Conservation (phyloP, 192 early-diverging fungal genomes). For the Geranomyces variabilis region DNA sequence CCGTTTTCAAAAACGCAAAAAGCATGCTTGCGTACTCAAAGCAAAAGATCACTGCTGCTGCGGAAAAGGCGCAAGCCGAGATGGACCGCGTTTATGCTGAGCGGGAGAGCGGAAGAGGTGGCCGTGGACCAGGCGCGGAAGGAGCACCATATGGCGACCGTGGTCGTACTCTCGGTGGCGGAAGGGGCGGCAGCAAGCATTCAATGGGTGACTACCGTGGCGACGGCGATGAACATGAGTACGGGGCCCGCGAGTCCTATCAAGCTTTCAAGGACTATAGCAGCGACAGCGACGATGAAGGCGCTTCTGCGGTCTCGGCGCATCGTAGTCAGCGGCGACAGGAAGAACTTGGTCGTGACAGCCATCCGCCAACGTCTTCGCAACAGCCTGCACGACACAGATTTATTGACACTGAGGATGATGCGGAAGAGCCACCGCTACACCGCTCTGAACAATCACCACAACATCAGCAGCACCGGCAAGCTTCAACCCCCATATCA, state of each 20-base stretch:
- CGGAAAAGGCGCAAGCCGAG: constrained; percentile 64
- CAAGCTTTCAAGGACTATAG: background rate
- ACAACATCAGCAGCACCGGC: constrained; percentile 10
- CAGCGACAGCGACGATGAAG: constrained; percentile 1
- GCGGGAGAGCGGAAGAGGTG: background rate
- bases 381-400: too few species aligned
- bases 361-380: too few species aligned
- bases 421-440: too few species aligned
- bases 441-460: background rate
- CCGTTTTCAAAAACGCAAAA: constrained; percentile 71
- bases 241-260: background rate
- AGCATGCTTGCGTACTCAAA: constrained; percentile 53
- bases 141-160: background rate
- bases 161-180: too few species aligned
- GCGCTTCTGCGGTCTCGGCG: background rate
- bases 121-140: background rate
- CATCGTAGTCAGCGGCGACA: background rate
- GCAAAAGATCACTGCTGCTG: constrained; percentile 61
- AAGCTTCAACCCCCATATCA: background rate
- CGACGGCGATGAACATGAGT: constrained; percentile 11
- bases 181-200: constrained; percentile 1
- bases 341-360: too few species aligned
- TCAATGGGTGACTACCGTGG: constrained; percentile 20
- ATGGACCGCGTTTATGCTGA: constrained; percentile 46
- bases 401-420: too few species aligned